Percentiles rank a stretch among this genome's conserved stretches.
phyloP scores from a whole-genome alignment of 495 filamentous ascomycete species.

The Aspergillus campestris region DNA sequence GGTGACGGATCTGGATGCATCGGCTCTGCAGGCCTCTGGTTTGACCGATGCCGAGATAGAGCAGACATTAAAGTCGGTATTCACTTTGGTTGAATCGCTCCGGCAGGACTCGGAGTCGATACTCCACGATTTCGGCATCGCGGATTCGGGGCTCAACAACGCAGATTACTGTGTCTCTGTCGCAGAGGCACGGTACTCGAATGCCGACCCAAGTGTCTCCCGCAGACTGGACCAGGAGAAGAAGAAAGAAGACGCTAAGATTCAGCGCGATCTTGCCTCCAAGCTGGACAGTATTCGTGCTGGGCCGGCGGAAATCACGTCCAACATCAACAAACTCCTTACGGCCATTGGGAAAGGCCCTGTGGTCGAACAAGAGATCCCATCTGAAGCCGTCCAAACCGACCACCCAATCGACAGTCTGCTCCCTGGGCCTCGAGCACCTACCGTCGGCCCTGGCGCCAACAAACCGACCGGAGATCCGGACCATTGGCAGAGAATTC shows the following conservation, averaged over 20 bases:
- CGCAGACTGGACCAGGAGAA: slow-evolving; percentile 39
- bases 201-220: slow-evolving; percentile 36
- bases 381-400: slow-evolving; percentile 5
- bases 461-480: slow-evolving; percentile 18
- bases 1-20: slow-evolving; percentile 26
- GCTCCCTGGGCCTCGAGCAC: slow-evolving; percentile 13
- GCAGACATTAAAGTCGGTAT: slow-evolving; percentile 36
- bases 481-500: slow-evolving; percentile 38
- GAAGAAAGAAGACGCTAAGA: slow-evolving; percentile 43
- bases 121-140: slow-evolving; percentile 38
- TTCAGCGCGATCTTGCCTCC: slow-evolving; percentile 35
- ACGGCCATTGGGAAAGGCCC: slow-evolving; percentile 21
- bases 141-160: slow-evolving; percentile 42
- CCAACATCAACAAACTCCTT: slow-evolving; percentile 25
- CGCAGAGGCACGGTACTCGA: slow-evolving; percentile 41
- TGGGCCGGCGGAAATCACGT: slow-evolving; percentile 27
- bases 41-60: slow-evolving; percentile 35
- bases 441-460: slow-evolving; percentile 8
- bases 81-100: slow-evolving; percentile 34
- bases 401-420: slow-evolving; percentile 12
- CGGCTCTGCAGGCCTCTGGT: slow-evolving; percentile 22
- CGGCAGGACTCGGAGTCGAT: slow-evolving; percentile 41
- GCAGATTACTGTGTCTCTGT: slow-evolving; percentile 47
- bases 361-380: slow-evolving; percentile 8
- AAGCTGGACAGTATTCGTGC: slow-evolving; percentile 42